These are phyloP conservation scores for Acorus calamus DNA, from an alignment of 106 monocot species.

Conservation along the genomic window DNA sequence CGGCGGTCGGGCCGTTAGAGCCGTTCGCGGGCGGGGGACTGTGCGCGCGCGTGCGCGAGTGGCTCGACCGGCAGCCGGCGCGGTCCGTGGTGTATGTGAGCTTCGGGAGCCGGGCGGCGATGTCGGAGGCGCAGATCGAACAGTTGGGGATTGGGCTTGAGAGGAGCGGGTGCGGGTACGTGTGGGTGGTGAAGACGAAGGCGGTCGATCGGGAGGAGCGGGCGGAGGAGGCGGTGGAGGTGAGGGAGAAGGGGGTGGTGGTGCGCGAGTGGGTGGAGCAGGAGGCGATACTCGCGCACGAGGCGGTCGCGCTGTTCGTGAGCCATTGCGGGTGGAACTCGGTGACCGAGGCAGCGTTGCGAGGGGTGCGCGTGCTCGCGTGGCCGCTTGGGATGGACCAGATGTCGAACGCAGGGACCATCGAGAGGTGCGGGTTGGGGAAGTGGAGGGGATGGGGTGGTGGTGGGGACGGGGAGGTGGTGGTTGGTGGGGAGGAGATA, in stretches of 20 bases:
- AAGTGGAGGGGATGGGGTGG: conserved; percentile 18
- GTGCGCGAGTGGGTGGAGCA: conserved; percentile 53
- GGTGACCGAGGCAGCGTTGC: conserved; percentile 36
- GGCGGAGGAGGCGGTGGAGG: conserved; percentile 8
- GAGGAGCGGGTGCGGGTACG: conserved; percentile 41
- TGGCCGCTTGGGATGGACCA: conserved; percentile 56
- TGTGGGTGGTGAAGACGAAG: conserved; percentile 53
- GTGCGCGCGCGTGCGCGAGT: conserved; percentile 1
- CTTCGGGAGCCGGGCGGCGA: conserved; percentile 55
- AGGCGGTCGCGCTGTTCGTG: conserved; percentile 44
- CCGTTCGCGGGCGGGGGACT: not conserved
- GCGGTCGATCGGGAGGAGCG: conserved; percentile 44
- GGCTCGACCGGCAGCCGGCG: conserved; percentile 46
- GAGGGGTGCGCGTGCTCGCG: conserved; percentile 33
- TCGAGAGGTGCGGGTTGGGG: conserved; percentile 31
- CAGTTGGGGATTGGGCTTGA: conserved; percentile 46
- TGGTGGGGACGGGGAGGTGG: no score
- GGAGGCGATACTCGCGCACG: conserved; percentile 31
- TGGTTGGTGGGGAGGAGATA: no score
- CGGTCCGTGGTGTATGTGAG: conserved; percentile 58
- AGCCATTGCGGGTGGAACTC: conserved; percentile 81
- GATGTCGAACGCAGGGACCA: conserved; percentile 37
- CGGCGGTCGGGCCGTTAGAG: conserved; percentile 30
- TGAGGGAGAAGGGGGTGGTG: conserved; percentile 42
- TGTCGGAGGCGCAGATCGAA: conserved; percentile 26